Evolutionary conservation across 176 grass and related monocot species (phyloP).

Genomic region (Triticum urartu): DNA sequence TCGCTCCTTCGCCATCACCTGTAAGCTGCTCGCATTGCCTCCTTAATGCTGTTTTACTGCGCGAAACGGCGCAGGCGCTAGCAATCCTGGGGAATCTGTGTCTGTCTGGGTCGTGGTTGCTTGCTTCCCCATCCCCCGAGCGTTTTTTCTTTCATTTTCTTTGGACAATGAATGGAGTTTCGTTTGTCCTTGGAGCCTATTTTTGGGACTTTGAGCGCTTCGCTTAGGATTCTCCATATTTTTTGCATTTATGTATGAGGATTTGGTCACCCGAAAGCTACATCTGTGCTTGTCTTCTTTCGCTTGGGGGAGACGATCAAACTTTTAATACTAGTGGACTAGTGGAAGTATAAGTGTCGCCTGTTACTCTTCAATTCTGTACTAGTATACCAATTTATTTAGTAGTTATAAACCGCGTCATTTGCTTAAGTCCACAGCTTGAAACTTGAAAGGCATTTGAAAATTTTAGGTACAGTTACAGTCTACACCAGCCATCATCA

Average conservation of each 20-base stretch:
- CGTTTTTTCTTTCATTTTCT: neutral
- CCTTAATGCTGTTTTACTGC: neutral
- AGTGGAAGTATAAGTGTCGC: constrained; percentile 22
- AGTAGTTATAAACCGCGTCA: constrained; percentile 22
- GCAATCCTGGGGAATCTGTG: neutral
- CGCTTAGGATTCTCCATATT: constrained; percentile 12
- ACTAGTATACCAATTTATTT: neutral
- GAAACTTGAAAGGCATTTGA: neutral
- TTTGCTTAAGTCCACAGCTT: neutral
- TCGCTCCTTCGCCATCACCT: constrained; percentile 75
- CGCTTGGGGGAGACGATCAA: neutral
- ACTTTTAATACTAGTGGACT: neutral
- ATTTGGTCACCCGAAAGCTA: constrained; percentile 40
- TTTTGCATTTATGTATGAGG: constrained; percentile 20
- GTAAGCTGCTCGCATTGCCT: constrained; percentile 41
- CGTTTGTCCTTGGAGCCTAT: neutral
- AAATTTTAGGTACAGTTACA: neutral
- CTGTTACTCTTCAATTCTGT: neutral
- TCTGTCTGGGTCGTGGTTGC: neutral
- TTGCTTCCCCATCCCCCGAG: neutral
- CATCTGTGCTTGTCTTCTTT: constrained; percentile 15
- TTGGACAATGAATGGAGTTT: neutral
- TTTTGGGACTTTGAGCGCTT: constrained; percentile 9
- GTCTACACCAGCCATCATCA: neutral
- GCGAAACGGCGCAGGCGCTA: neutral